phyloP scores from a whole-genome alignment of 306 rosid species.

The Gillenia trifoliata region DNA sequence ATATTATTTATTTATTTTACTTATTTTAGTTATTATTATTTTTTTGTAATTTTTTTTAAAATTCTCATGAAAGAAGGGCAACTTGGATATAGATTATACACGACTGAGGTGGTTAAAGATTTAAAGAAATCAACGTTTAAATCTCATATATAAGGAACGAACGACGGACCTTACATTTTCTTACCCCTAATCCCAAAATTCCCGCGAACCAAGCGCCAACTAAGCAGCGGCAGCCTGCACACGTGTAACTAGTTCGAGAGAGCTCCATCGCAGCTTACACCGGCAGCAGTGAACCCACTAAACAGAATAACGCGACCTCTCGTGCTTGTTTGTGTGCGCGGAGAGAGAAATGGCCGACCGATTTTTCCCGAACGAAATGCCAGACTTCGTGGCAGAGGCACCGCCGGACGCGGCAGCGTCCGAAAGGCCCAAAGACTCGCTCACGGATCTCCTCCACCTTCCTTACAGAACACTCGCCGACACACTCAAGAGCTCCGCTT shows the following conservation, averaged over 20 bases:
- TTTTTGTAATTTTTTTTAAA: too few relatives aligned
- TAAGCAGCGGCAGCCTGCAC: background rate
- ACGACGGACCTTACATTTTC: too few relatives aligned
- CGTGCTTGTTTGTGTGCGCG: background rate
- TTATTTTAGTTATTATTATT: too few relatives aligned
- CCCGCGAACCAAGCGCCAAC: background rate
- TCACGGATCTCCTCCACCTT: conserved; percentile 47
- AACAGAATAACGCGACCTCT: background rate
- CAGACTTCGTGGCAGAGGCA: conserved; percentile 40
- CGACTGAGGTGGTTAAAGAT: too few relatives aligned
- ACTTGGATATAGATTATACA: too few relatives aligned
- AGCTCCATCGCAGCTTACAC: background rate
- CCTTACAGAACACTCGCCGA: conserved; percentile 39
- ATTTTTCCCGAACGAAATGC: conserved; percentile 67
- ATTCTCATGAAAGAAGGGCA: too few relatives aligned
- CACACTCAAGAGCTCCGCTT: conserved; percentile 37
- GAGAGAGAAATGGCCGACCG: conserved; percentile 55
- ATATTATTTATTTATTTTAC: too few relatives aligned
- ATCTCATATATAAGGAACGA: too few relatives aligned
- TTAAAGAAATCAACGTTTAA: too few relatives aligned
- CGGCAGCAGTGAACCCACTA: background rate
- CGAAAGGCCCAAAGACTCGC: conserved; percentile 22
- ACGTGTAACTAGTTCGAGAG: background rate
- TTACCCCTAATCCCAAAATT: too few relatives aligned
- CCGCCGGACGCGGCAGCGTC: conserved; percentile 26